phyloP scores from a whole-genome alignment of 2,329 filamentous ascomycete genomes.

The Ciborinia camelliae region DNA sequence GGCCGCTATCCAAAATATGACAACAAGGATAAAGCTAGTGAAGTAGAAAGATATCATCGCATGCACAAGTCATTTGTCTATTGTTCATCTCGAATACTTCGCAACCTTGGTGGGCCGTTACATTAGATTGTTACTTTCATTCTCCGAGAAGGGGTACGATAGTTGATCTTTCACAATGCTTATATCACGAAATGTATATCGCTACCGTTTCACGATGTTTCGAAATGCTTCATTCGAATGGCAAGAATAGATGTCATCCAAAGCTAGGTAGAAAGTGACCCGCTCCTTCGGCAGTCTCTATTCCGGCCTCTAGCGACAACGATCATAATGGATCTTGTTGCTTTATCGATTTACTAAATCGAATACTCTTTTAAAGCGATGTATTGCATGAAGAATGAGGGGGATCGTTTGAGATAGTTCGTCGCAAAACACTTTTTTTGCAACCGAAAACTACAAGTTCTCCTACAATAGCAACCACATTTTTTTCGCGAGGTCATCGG shows the following conservation, averaged over 20 bases:
- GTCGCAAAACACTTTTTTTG: not conserved
- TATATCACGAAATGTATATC: not conserved
- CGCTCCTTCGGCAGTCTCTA: not conserved
- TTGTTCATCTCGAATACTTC: not conserved
- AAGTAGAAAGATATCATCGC: not conserved
- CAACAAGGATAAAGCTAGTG: not conserved
- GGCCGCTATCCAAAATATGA: not conserved
- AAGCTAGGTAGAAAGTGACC: not conserved
- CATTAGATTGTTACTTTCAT: not conserved
- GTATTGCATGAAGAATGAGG: not conserved
- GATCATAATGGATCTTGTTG: not conserved
- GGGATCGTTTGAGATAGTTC: not conserved
- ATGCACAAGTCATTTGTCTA: not conserved
- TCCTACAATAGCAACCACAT: not conserved
- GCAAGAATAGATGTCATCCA: not conserved
- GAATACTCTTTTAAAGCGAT: not conserved
- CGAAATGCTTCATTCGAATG: not conserved
- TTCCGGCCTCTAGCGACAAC: not conserved
- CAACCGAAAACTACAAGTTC: not conserved
- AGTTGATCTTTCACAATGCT: not conserved
- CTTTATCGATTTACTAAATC: not conserved
- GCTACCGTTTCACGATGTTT: not conserved
- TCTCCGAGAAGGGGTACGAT: not conserved
- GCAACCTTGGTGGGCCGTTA: not conserved
- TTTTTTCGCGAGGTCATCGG: not conserved